Evolutionary conservation across 768 basidiomycete species (phyloP), one percentile per base, ranked within the genome.

Genomic region (Amanita fuliginea): DNA sequence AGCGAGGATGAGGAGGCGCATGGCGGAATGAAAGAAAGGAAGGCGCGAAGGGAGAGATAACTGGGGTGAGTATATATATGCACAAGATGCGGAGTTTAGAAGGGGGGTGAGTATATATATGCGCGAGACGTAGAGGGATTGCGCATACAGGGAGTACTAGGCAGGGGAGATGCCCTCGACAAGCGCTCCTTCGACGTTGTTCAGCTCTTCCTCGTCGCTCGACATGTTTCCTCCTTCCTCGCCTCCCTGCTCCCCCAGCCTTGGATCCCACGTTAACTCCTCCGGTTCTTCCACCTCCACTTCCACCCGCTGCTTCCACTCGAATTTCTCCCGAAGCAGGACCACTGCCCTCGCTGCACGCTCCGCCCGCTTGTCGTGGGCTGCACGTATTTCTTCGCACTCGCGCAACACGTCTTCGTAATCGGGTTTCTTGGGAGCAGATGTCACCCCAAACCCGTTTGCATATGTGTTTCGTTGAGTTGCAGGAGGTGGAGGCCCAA

Each of bases 281-380:
- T 87, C 84, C 3, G 83, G 84, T 61, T 88, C 86, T 54, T 85
- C 86, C 11, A 79, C 77, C 57, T 83, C 81, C 10, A 88, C 86
- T 53, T 78, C 80, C 18, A 90, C 83, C n/a, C 88, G 72, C 55
- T 80, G 77, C 60, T 81, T 81, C 83, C 86, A 88, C 42, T 90
- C 86, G 60, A 82, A 90, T 62, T 78, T 83, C 49, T 91, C 88
- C 51, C 75, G 67, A 6, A 91, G 67, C 76, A 91, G 81, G 34
- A 71, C 72, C 8, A 92, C 87, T 0, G 89, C 88, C 37, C 81
- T 71, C n/a, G 83, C 74, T 0, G 87, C 88, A 9, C 88, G 72
- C 52, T 88, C 86, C 2, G 83, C 83, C 4, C 86, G 75, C 41
- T 67, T 70, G 62, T 92, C 88, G 55, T 92, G 88, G 19, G 79